Percentiles rank a stretch among this genome's conserved stretches.
These are phyloP conservation scores for Penicillium expansum DNA, from an alignment of 2,329 filamentous ascomycete species.

Conservation along the genomic window DNA sequence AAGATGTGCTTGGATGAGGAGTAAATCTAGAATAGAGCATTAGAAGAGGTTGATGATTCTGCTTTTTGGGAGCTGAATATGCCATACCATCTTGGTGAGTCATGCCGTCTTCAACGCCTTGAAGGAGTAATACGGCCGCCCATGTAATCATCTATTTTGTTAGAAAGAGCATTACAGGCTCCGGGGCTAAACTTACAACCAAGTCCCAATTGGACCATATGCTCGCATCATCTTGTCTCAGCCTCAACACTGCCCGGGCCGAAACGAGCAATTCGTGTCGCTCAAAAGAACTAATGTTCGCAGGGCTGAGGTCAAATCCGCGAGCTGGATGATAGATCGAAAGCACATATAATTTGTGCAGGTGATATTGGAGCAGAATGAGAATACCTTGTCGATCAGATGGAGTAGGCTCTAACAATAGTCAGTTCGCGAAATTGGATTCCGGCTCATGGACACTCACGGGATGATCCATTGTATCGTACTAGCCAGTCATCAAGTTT, in stretches of 20 bases:
- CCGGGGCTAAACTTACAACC: constrained; percentile 18
- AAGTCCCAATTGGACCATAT: constrained; percentile 36
- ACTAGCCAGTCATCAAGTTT: constrained; percentile 32
- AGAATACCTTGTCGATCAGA: constrained; percentile 31
- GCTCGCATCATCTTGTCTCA: constrained; percentile 30
- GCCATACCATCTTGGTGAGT: constrained; percentile 28
- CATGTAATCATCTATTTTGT: constrained; percentile 30
- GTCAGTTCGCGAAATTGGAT: background rate
- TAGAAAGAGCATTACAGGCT: background rate
- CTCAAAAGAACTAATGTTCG: constrained; percentile 27
- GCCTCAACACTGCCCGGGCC: constrained; percentile 29
- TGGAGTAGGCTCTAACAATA: constrained; percentile 23
- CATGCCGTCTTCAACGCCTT: constrained; percentile 30
- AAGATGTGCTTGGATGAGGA: constrained; percentile 28
- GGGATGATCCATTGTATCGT: constrained; percentile 28
- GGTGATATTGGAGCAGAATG: constrained; percentile 32
- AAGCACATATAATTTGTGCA: constrained; percentile 32
- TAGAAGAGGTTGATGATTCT: background rate
- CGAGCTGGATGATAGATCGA: constrained; percentile 33
- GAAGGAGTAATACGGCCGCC: constrained; percentile 28
- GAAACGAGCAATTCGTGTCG: constrained; percentile 31
- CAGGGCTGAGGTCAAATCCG: constrained; percentile 28
- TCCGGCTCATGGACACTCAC: constrained; percentile 13
- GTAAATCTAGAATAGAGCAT: constrained; percentile 17
- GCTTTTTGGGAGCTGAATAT: background rate